A percentile compares a stretch with the other conserved stretches of the same genome.
Conservation (phyloP, 305 asterid genomes). For the Andrographis paniculata region DNA sequence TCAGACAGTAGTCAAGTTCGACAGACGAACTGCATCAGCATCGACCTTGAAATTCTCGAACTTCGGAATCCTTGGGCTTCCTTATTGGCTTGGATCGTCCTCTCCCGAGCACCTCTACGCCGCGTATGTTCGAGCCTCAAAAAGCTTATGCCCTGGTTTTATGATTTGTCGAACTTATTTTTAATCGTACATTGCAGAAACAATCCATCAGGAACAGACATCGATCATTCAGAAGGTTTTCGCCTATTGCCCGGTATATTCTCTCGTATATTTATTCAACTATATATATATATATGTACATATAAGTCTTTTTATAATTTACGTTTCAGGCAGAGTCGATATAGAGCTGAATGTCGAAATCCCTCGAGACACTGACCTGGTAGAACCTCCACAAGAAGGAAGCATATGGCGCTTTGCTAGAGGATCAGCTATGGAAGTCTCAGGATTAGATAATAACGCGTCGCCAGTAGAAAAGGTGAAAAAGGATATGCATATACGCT, state of each 20-base stretch:
- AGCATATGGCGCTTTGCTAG: conserved; percentile 80
- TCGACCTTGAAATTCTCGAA: conserved; percentile 55
- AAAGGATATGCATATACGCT: conserved; percentile 10
- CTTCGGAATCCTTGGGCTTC: conserved; percentile 76
- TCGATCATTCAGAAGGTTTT: conserved; percentile 50
- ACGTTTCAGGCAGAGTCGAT: conserved; percentile 29
- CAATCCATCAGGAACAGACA: conserved; percentile 31
- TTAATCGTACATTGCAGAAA: conserved; percentile 33
- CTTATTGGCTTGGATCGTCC: conserved; percentile 59
- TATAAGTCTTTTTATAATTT: not conserved
- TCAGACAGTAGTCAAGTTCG: conserved; percentile 55
- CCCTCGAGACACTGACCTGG: conserved; percentile 32
- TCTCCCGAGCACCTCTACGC: conserved; percentile 62
- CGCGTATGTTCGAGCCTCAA: conserved; percentile 35
- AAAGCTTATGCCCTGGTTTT: conserved; percentile 15
- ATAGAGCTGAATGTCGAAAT: conserved; percentile 20
- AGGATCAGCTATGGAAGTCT: conserved; percentile 72
- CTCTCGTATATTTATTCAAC: too few species aligned
- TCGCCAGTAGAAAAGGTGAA: conserved; percentile 57
- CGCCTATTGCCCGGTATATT: conserved; percentile 68
- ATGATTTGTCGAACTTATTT: conserved; percentile 16
- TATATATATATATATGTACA: too few species aligned
- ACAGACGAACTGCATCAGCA: conserved; percentile 40
- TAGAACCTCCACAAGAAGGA: conserved; percentile 63
- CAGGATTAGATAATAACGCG: conserved; percentile 38